Percentiles rank a stretch among this genome's conserved stretches.
Conservation (phyloP, 2,329 filamentous ascomycete species). For the Xylariaceae sp. region DNA sequence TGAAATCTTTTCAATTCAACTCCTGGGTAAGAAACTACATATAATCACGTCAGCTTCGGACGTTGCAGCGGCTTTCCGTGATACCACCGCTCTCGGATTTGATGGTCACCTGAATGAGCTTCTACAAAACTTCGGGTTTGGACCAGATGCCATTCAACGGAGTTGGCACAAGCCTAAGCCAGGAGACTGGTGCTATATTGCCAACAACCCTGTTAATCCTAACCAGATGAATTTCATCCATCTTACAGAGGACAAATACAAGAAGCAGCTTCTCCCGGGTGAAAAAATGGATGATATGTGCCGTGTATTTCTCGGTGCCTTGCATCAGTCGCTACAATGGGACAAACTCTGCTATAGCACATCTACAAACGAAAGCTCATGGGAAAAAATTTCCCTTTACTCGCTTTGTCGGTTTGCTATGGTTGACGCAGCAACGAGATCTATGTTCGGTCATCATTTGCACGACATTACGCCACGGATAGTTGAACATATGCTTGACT, state of each 20-base stretch:
- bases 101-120: too few species aligned
- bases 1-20: too few species aligned
- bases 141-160: too few species aligned
- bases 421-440: background rate
- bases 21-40: too few species aligned
- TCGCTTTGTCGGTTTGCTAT: background rate
- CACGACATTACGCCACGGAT: constrained; percentile 1
- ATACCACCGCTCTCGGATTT: too few species aligned
- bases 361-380: background rate
- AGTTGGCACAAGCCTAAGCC: constrained; percentile 19
- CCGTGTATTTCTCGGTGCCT: background rate
- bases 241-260: constrained; percentile 14
- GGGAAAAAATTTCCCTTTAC: background rate
- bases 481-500: constrained; percentile 6
- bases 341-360: background rate
- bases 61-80: too few species aligned
- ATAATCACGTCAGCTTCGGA: too few species aligned
- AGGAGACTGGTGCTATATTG: constrained; percentile 18
- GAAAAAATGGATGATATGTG: constrained; percentile 7
- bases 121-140: too few species aligned
- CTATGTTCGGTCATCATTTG: background rate
- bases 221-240: constrained; percentile 15
- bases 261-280: constrained; percentile 17
- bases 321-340: background rate
- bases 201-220: constrained; percentile 17